phyloP scores from a whole-genome alignment of 768 basidiomycete genomes.

The Termitomyces sp. region DNA sequence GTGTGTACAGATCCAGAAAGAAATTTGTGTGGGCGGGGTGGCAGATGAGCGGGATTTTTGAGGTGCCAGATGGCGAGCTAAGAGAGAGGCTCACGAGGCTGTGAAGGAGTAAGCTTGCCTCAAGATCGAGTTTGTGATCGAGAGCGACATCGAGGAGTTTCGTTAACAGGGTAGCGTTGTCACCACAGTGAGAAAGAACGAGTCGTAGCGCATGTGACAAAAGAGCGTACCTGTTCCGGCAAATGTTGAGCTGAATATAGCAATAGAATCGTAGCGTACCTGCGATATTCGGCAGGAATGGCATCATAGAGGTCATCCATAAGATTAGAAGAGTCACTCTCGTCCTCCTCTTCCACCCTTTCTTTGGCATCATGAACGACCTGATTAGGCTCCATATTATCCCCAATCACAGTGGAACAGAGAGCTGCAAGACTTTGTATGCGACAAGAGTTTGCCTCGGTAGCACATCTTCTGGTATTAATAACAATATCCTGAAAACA shows the following conservation, averaged over 20 bases:
- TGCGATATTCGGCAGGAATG: slow-evolving; percentile 49
- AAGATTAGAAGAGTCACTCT: slow-evolving; percentile 21
- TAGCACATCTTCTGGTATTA: slow-evolving; percentile 20
- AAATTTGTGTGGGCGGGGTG: slow-evolving; percentile 46
- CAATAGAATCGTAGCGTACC: slow-evolving; percentile 28
- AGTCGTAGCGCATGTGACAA: slow-evolving; percentile 51
- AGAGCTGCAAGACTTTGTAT: slow-evolving; percentile 36
- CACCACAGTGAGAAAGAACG: slow-evolving; percentile 40
- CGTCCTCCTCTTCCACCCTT: slow-evolving; percentile 20
- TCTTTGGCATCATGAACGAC: slow-evolving; percentile 5
- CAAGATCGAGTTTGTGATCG: slow-evolving; percentile 35
- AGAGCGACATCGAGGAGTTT: slow-evolving; percentile 50
- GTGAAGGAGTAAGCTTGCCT: slow-evolving; percentile 41
- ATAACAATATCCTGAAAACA: slow-evolving; percentile 50
- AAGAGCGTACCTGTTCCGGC: slow-evolving; percentile 38
- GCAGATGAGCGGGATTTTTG: slow-evolving; percentile 27
- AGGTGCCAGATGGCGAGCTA: slow-evolving; percentile 16
- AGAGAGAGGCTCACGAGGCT: slow-evolving; percentile 38
- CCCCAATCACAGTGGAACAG: slow-evolving; percentile 46
- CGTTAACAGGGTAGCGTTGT: slow-evolving; percentile 45
- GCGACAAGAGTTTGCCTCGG: slow-evolving; percentile 14
- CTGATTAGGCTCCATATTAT: slow-evolving; percentile 33
- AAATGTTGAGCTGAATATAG: not conserved
- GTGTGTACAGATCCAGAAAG: slow-evolving; percentile 39
- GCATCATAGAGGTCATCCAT: slow-evolving; percentile 45